Evolutionary conservation across 1,284 basidiomycete genomes (phyloP).

Genomic region (Apiotrichum gamsii): DNA sequence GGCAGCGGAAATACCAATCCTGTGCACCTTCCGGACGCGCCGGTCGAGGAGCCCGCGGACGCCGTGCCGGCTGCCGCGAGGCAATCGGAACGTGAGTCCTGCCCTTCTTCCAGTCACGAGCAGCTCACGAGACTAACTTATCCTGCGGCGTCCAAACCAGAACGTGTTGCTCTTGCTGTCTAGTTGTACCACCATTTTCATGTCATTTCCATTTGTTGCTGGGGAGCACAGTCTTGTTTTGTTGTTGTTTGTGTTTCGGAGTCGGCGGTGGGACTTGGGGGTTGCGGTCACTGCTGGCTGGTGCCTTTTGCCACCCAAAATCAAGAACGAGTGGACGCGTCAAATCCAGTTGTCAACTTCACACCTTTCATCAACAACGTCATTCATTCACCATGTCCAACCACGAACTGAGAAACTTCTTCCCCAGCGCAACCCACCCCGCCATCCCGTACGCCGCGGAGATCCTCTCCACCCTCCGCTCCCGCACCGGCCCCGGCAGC

Average conservation of each 20-base stretch:
- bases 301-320: too few species aligned
- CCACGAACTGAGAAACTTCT: slow-evolving; percentile 35
- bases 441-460: slow-evolving; percentile 34
- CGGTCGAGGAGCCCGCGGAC: slow-evolving; percentile 49
- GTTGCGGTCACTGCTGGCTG: too few species aligned
- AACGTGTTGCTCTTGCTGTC: slow-evolving; percentile 51
- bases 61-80: slow-evolving; percentile 15
- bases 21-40: slow-evolving; percentile 51
- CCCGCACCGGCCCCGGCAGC: slow-evolving; percentile 35
- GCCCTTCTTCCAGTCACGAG: too few species aligned
- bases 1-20: slow-evolving; percentile 61
- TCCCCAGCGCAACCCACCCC: slow-evolving; percentile 40
- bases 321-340: too few species aligned
- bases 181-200: slow-evolving; percentile 20
- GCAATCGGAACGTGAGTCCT: too few species aligned
- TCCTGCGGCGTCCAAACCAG: slow-evolving; percentile 24
- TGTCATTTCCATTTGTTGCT: too few species aligned
- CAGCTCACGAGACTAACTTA: too few species aligned
- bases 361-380: too few species aligned
- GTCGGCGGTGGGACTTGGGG: too few species aligned
- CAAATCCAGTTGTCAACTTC: too few species aligned
- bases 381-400: slow-evolving; percentile 25
- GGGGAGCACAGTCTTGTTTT: too few species aligned
- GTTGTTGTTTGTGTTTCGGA: too few species aligned
- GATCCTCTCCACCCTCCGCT: slow-evolving; percentile 37